A percentile compares a stretch with the other conserved stretches of the same genome.
Evolutionary conservation across 495 filamentous ascomycete genomes (phyloP).

Genomic region (Apiosordaria backusii): DNA sequence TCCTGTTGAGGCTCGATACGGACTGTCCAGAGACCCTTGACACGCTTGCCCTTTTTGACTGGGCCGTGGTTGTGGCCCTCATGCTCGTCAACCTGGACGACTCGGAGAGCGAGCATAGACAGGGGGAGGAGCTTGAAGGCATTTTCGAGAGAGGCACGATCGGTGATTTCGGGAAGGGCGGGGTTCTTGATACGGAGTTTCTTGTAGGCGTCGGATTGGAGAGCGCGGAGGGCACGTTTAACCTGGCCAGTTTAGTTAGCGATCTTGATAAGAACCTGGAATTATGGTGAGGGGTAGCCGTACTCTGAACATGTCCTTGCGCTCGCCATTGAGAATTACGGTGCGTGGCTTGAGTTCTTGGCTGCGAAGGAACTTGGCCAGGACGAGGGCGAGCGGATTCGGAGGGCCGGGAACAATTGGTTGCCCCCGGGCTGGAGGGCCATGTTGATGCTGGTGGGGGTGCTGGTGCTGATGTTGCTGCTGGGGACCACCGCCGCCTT

Average conservation of each 20-base stretch:
- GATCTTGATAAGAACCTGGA: background rate
- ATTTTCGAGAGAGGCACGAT: slow-evolving; percentile 82
- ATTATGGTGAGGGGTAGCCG: slow-evolving; percentile 3
- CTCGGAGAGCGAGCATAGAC: slow-evolving; percentile 90
- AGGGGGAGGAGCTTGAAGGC: slow-evolving; percentile 93
- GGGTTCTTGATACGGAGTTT: slow-evolving; percentile 88
- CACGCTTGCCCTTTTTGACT: slow-evolving; percentile 64
- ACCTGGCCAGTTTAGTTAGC: slow-evolving; percentile 52
- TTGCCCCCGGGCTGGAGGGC: slow-evolving; percentile 44
- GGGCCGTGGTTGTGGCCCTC: slow-evolving; percentile 64
- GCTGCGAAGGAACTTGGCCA: slow-evolving; percentile 81
- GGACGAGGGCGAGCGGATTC: slow-evolving; percentile 80
- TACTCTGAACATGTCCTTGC: slow-evolving; percentile 98
- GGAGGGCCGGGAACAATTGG: slow-evolving; percentile 70
- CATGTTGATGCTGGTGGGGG: slow-evolving; percentile 60
- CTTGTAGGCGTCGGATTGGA: slow-evolving; percentile 82
- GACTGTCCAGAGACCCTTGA: slow-evolving; percentile 96
- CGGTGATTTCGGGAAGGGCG: slow-evolving; percentile 79
- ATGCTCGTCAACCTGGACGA: slow-evolving; percentile 74
- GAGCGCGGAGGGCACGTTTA: slow-evolving; percentile 92
- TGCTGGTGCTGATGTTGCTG: slow-evolving; percentile 60
- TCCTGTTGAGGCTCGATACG: slow-evolving; percentile 97
- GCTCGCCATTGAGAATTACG: slow-evolving; percentile 90
- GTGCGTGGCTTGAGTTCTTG: slow-evolving; percentile 89
- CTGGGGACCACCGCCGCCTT: slow-evolving; percentile 55